These are phyloP conservation scores for Leersia perrieri DNA, from an alignment of 176 grass and related monocot species.

Conservation along the genomic window DNA sequence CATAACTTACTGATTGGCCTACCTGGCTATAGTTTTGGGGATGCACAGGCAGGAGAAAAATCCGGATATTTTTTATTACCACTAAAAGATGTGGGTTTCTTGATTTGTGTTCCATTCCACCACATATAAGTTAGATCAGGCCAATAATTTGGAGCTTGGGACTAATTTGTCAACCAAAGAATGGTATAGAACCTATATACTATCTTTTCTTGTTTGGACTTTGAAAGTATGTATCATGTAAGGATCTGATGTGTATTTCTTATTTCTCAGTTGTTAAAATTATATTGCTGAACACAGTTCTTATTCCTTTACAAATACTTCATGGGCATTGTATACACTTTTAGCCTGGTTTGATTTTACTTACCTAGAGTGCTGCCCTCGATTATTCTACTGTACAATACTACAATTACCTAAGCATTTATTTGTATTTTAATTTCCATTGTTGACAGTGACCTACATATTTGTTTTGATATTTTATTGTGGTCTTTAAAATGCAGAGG, in stretches of 20 bases:
- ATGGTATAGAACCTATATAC: neutral
- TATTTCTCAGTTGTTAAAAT: neutral
- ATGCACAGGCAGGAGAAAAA: neutral
- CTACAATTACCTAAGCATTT: neutral
- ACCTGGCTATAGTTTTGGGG: neutral
- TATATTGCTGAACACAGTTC: neutral
- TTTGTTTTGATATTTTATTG: constrained; percentile 35
- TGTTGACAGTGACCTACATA: constrained; percentile 17
- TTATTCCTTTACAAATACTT: neutral
- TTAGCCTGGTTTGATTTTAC: constrained; percentile 5
- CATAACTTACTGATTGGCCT: neutral
- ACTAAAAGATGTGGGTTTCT: neutral
- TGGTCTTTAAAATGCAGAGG: constrained; percentile 63
- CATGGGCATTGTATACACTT: neutral
- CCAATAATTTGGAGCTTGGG: neutral
- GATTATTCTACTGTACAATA: neutral
- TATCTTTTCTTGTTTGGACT: neutral
- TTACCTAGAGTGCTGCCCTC: neutral
- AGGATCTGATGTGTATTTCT: neutral
- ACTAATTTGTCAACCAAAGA: neutral
- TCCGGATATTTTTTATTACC: neutral
- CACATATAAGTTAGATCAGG: neutral
- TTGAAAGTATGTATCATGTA: neutral
- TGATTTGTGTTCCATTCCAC: neutral
- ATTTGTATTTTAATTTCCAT: constrained; percentile 21